Evolutionary conservation across 495 filamentous ascomycete species (phyloP), one percentile per base, ranked within the genome.

Genomic region (Daldinia loculata): DNA sequence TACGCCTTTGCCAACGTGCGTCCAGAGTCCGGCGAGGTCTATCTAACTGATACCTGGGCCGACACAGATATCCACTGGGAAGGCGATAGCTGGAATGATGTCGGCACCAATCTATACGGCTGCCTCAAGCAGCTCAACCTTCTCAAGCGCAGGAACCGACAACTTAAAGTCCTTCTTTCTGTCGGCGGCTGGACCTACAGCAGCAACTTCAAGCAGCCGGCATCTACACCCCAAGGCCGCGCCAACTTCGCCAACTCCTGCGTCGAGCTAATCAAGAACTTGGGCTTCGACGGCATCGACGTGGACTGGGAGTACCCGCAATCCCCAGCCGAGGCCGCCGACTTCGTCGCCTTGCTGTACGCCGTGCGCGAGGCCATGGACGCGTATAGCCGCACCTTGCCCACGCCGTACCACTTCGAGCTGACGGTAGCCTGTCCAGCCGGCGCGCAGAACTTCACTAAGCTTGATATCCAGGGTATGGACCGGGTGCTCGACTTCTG

Each of bases 121-220:
- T 97, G 93, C 79, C 80, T 95, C 45, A 99, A 98, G 85, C 95
- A 98, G 82, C 88, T 99, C 22, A 93, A 90, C 80, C 84, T 99
- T 27, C 88, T 95, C 38, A 99, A 99, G 85, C 91, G 91, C 75
- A 83, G 87, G 65, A 90, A 98, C 80, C 89, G 95, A 60, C 90
- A 96, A 76, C 82, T 99, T 51, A 98, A 98, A 80, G 85, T 97
- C 6, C 85, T 98, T 9, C 88, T 99, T 12, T 96, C 92, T 52
- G 95, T 99, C 69, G 95, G 95, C 66, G 95, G 95, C 30, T 98
- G 96, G 95, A 97, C 94, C 0, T 98, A 98, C 78, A 92, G 91
- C 57, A 79, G 87, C 75, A 96, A 97, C 80, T 97, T 99, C 77
- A 84, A 87, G 19, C 84, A 84, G 41, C 92, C 94, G 0, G 88